Base-by-base conservation (phyloP, 495 filamentous ascomycete genomes). In the Annulohypoxylon maeteangense region DNA sequence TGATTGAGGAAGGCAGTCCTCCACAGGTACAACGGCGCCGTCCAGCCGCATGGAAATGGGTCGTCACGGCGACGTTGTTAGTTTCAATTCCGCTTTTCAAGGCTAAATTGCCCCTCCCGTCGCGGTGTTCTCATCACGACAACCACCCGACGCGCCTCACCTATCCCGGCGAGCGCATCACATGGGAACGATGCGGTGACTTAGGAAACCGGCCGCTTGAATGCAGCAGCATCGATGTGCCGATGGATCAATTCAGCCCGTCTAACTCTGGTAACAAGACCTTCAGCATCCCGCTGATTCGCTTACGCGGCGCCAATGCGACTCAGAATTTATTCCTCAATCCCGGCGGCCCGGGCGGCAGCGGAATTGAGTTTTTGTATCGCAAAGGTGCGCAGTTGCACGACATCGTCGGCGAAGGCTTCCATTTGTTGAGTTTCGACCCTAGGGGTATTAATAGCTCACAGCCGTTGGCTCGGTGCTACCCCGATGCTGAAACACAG, bases 401-500 rank as follows among this genome's bases (percentile, higher is more conserved):
- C 51, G 56, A 71, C 16, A 76, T 85, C 16, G 54, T 84, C 32
- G 83, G 83, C 60, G 80, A 83, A 23, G 76, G 68, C 11, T 81
- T 81, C 71, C 80, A 85, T 67, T 71, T 85, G 12, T 66, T 85
- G 7, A 72, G 75, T 47, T 84, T 83, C 67, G 82, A 84, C 55
- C 83, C 83, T 2, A 81, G 83, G 54, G 81, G 83, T 14, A 74
- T 84, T 20, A 83, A 83, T 66, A 70, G 72, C 18, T 82, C 82
- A 4, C 68, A 42, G 0, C 83, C 83, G 0, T 27, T 42, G 12
- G 81, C 79, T 1, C 74, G 36, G 25, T 85, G 81, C 75, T 83
- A 83, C 64, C 76, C 78, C 0, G 74, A 75, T 16, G 40, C 36
- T 0, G 72, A 75, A 14, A 68, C 74, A 0, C 76, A 80, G 7